A percentile compares a stretch with the other conserved stretches of the same genome.
Conservation (phyloP, 768 basidiomycete genomes). For the Lactarius tabidus region DNA sequence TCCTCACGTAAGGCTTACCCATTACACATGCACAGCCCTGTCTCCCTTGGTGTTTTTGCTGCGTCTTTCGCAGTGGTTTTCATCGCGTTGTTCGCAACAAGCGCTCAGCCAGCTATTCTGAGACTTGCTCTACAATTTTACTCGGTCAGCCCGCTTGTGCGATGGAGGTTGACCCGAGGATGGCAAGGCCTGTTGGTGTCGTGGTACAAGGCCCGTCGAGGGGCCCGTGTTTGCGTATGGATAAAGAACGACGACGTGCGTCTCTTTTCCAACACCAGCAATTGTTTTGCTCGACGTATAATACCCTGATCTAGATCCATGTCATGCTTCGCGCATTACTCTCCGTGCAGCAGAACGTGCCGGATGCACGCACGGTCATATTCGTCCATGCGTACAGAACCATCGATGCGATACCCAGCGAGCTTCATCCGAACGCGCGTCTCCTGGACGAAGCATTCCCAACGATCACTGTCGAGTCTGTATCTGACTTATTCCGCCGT, state of each 20-base stretch:
- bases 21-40: slow-evolving; percentile 11
- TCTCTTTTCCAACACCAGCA: not conserved
- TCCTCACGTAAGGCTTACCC: not conserved
- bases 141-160: slow-evolving; percentile 14
- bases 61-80: slow-evolving; percentile 19
- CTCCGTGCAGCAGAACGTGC: slow-evolving; percentile 22
- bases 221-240: slow-evolving; percentile 24
- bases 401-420: slow-evolving; percentile 22
- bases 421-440: slow-evolving; percentile 26
- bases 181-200: slow-evolving; percentile 15
- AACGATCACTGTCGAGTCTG: slow-evolving; percentile 25
- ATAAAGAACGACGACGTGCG: slow-evolving; percentile 26
- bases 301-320: slow-evolving; percentile 15
- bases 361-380: slow-evolving; percentile 23
- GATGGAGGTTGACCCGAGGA: not conserved
- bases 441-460: slow-evolving; percentile 27
- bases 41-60: slow-evolving; percentile 21
- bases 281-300: not conserved
- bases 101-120: slow-evolving; percentile 18
- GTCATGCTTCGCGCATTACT: slow-evolving; percentile 24
- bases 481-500: not conserved
- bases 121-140: slow-evolving; percentile 12
- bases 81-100: slow-evolving; percentile 8
- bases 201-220: slow-evolving; percentile 20
- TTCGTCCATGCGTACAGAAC: slow-evolving; percentile 25